A percentile compares a stretch with the other conserved stretches of the same genome.
Evolutionary conservation across 805 yeast species (phyloP).

Genomic region (Nakazawaea wickerhamii): DNA sequence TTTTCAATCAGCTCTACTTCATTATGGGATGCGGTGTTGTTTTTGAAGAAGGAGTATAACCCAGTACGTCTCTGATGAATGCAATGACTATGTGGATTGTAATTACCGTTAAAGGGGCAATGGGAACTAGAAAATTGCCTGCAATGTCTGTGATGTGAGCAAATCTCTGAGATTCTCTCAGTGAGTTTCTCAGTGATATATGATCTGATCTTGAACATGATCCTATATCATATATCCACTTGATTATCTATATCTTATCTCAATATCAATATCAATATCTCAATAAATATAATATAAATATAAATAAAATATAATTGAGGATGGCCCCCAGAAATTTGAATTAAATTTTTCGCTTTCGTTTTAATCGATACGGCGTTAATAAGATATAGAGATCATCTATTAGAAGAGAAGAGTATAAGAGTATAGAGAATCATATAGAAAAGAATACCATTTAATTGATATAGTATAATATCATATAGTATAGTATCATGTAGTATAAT

Average conservation of each 20-base stretch:
- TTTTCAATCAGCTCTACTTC: not conserved
- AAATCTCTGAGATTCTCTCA: not conserved
- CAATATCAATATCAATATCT: too few species aligned
- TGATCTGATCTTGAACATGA: conserved; percentile 1
- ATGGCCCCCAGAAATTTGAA: too few species aligned
- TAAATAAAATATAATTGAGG: too few species aligned
- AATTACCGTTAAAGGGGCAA: not conserved
- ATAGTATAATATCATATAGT: too few species aligned
- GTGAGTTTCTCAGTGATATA: not conserved
- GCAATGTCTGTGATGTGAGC: not conserved
- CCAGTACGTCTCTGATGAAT: not conserved
- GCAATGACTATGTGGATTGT: not conserved
- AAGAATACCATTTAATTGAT: too few species aligned
- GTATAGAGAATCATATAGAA: too few species aligned
- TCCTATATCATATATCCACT: not conserved
- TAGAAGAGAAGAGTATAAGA: not conserved
- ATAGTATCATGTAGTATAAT: too few species aligned
- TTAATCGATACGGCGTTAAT: not conserved
- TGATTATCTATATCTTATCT: too few species aligned
- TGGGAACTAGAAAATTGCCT: not conserved
- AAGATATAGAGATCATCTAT: too few species aligned
- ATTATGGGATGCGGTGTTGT: not conserved
- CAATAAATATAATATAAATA: too few species aligned
- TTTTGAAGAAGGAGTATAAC: not conserved
- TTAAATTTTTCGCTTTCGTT: conserved; percentile 1